Evolutionary conservation across 192 early-diverging fungal genomes (phyloP).

Genomic region (Backusella morwellensis): DNA sequence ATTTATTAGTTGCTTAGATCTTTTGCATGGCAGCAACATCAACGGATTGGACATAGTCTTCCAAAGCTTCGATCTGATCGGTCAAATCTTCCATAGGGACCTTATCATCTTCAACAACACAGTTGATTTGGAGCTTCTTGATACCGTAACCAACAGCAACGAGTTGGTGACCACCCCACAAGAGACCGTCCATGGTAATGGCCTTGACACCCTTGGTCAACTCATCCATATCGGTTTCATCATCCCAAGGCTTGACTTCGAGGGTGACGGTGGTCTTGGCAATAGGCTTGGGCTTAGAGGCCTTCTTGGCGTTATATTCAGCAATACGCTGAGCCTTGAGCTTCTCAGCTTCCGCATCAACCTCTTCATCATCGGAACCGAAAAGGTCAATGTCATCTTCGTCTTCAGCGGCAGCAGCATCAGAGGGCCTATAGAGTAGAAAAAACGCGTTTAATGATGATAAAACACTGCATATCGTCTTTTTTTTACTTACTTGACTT

Average conservation of each 20-base stretch:
- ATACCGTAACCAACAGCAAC: conserved; percentile 92
- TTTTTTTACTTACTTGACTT: conserved; percentile 27
- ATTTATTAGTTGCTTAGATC: conserved; percentile 58
- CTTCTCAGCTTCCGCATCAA: conserved; percentile 88
- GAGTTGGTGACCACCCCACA: conserved; percentile 83
- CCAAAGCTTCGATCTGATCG: conserved; percentile 76
- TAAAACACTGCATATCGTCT: background rate
- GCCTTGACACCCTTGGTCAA: conserved; percentile 69
- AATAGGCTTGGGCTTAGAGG: conserved; percentile 77
- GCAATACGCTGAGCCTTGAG: conserved; percentile 85
- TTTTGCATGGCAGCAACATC: conserved; percentile 89
- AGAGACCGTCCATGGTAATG: conserved; percentile 85
- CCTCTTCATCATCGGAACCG: conserved; percentile 91
- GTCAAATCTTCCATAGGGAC: conserved; percentile 81
- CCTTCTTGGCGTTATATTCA: conserved; percentile 92
- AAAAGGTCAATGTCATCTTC: conserved; percentile 97
- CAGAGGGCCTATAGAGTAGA: conserved; percentile 39
- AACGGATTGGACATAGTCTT: conserved; percentile 91
- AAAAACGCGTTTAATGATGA: background rate
- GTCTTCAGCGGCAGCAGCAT: conserved; percentile 66
- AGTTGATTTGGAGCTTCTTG: conserved; percentile 93
- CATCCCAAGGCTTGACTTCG: conserved; percentile 98
- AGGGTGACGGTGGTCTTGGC: conserved; percentile 93
- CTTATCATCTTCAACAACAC: conserved; percentile 92
- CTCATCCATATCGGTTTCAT: conserved; percentile 86